Evolutionary conservation across 2,329 filamentous ascomycete species (phyloP).

Genomic region (Fusarium buharicum): DNA sequence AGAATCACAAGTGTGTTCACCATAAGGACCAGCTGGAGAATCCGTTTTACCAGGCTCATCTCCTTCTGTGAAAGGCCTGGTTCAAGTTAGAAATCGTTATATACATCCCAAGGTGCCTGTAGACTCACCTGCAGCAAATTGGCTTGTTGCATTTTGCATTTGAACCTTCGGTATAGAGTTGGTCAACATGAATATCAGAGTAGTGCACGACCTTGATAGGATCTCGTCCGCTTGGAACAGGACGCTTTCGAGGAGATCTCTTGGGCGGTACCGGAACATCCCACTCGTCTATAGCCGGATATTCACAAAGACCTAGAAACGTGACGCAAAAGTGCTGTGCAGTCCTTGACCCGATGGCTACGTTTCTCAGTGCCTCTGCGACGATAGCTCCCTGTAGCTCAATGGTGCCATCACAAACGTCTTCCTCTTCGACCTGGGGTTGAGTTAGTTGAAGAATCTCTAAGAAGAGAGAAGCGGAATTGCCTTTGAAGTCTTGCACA

Average conservation of each 20-base stretch:
- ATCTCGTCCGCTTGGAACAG: slow-evolving; percentile 55
- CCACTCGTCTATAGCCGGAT: slow-evolving; percentile 57
- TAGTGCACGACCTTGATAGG: slow-evolving; percentile 67
- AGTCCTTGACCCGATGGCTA: slow-evolving; percentile 60
- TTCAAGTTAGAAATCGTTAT: background rate
- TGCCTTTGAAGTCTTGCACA: slow-evolving; percentile 51
- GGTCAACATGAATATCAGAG: slow-evolving; percentile 69
- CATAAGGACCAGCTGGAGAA: slow-evolving; percentile 62
- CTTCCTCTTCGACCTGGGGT: slow-evolving; percentile 59
- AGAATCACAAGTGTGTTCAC: slow-evolving; percentile 64
- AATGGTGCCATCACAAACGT: slow-evolving; percentile 66
- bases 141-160: slow-evolving; percentile 67
- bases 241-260: slow-evolving; percentile 52
- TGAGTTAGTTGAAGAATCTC: background rate
- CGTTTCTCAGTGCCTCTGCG: slow-evolving; percentile 59
- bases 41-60: slow-evolving; percentile 61
- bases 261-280: slow-evolving; percentile 57
- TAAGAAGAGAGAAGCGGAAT: background rate
- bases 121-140: slow-evolving; percentile 64
- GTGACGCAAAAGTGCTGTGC: slow-evolving; percentile 63
- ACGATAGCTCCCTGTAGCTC: slow-evolving; percentile 64
- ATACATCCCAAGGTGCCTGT: too few species aligned
- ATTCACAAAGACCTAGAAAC: slow-evolving; percentile 64
- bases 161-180: slow-evolving; percentile 62
- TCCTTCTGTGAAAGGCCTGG: slow-evolving; percentile 56